Evolutionary conservation across 164 flowering plant species (phyloP), one percentile per base, ranked within the genome.

Genomic region (Chloranthus sessilifolius): DNA sequence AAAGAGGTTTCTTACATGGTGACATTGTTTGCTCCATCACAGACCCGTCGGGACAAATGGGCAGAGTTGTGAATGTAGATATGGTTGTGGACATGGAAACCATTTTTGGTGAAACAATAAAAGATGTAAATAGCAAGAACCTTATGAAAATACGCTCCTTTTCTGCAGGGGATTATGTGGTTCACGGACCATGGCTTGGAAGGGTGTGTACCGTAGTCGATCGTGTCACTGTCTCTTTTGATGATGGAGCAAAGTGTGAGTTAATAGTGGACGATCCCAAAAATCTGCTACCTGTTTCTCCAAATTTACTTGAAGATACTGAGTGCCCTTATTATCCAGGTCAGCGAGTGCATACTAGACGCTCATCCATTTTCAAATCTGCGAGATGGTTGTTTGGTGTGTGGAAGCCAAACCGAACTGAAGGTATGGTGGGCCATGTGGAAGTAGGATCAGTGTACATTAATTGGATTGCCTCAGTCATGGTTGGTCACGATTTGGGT

Each of bases 151-250:
- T 86, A 28, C 76, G 80, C 7, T 63, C 86, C 47, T 65, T 88
- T 40, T 69, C 83, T 8, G 76, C 53, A 3, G 88, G 89, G 16
- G 99, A 92, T 66, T 73, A 64, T 57, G 95, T 88, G 37, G 70
- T 74, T 57, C 63, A 20, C 34, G 95, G 95, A n/a, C 75, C 87
- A 49, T 88, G 96, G 96, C 53, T 92, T 49, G 99, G 99, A 53
- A 79, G 71, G 52, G 88, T 88, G 21, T 67, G 68, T 5, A 79
- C 72, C 43, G 77, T 92, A 7, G 58, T 78, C 22, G 95, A 92
- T 57, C 21, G 52, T 46, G 69, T 92, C 37, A 73, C 76, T 33
- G 56, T 88, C 40, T 35, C 84, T 11, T 80, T 81, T 71, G 97
- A 86, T 64, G 95, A 92, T 66, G 95, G 99, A 9, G 52, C 87